Evolutionary conservation across 139 green algal species (phyloP).

Genomic region (Chlorella vulgaris): DNA sequence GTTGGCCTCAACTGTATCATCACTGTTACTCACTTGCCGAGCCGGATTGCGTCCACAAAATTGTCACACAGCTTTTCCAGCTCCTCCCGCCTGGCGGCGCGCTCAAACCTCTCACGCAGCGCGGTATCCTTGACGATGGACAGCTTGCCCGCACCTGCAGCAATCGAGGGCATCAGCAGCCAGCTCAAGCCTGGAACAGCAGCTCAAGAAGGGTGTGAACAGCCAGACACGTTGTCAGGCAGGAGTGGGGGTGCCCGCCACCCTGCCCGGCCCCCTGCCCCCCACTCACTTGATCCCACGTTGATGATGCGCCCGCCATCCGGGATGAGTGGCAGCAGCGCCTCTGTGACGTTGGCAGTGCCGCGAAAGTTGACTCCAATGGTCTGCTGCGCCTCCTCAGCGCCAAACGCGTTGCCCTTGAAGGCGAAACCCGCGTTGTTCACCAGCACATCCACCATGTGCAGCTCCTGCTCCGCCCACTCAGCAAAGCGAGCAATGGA

Average conservation of each 20-base stretch:
- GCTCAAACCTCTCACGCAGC: slow-evolving; percentile 40
- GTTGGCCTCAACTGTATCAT: background rate
- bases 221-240: too few relatives aligned
- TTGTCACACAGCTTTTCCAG: slow-evolving; percentile 46
- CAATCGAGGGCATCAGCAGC: too few relatives aligned
- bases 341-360: slow-evolving; percentile 43
- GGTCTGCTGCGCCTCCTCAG: slow-evolving; percentile 59
- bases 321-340: slow-evolving; percentile 48
- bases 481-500: slow-evolving; percentile 58
- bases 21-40: slow-evolving; percentile 20
- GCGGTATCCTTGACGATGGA: slow-evolving; percentile 32
- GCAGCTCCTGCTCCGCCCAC: slow-evolving; percentile 46
- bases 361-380: slow-evolving; percentile 59
- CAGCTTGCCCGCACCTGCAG: slow-evolving; percentile 37
- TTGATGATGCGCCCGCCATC: slow-evolving; percentile 58
- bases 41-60: slow-evolving; percentile 53
- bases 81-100: slow-evolving; percentile 24
- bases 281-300: slow-evolving; percentile 32
- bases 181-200: too few relatives aligned
- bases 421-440: slow-evolving; percentile 71
- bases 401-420: slow-evolving; percentile 74
- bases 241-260: too few relatives aligned
- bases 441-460: slow-evolving; percentile 55
- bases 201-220: too few relatives aligned
- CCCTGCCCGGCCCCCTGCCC: background rate